Evolutionary conservation across 768 basidiomycete species (phyloP).

Genomic region (Kwoniella sp.): DNA sequence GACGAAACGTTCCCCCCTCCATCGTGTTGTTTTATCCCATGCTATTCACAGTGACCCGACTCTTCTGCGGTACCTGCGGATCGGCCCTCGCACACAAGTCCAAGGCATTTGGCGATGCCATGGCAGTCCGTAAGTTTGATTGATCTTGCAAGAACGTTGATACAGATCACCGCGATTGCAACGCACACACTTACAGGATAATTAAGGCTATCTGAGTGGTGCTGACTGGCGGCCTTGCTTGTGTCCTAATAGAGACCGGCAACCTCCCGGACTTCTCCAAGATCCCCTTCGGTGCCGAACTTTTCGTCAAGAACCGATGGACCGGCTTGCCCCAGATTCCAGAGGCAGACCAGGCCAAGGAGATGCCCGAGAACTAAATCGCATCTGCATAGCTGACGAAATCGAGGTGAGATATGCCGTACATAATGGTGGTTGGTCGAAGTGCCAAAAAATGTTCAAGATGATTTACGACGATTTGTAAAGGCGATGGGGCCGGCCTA

Average conservation of each 20-base stretch:
- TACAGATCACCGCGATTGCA: no score
- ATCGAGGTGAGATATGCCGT: no score
- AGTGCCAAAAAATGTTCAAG: no score
- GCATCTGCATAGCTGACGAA: neutral
- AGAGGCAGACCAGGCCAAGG: constrained; percentile 32
- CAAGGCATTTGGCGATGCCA: constrained; percentile 38
- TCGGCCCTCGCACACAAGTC: constrained; percentile 42
- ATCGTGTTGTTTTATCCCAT: no score
- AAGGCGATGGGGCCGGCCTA: no score
- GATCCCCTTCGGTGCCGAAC: constrained; percentile 40
- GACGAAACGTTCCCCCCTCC: no score
- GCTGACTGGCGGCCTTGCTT: no score
- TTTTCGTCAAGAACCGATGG: constrained; percentile 46
- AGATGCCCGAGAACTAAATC: constrained; percentile 24
- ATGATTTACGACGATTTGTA: no score
- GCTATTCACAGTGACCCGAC: constrained; percentile 40
- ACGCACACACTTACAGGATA: no score
- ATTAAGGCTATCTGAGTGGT: no score
- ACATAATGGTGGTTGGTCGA: no score
- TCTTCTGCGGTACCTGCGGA: constrained; percentile 42
- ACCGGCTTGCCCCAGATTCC: constrained; percentile 29
- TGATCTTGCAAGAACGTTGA: neutral
- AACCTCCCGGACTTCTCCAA: constrained; percentile 39
- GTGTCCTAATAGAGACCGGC: constrained; percentile 45
- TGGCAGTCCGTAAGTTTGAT: constrained; percentile 37